Percentiles rank a stretch among this genome's conserved stretches.
Conservation (phyloP, 768 basidiomycete genomes). For the Hysterangium stoloniferum region DNA sequence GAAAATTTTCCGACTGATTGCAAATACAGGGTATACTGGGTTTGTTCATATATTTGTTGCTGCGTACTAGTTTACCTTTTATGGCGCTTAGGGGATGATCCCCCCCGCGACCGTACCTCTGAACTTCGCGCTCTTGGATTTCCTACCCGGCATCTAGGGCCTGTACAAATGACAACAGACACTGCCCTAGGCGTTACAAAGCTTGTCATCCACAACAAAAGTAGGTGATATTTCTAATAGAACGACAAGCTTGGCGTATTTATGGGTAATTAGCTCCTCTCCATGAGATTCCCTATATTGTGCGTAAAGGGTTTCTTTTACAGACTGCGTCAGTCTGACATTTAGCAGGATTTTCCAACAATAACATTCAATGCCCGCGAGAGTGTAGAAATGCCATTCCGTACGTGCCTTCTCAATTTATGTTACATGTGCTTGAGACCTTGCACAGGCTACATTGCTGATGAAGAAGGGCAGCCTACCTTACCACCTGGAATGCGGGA, state of each 20-base stretch:
- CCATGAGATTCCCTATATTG: conserved; percentile 64
- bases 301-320: conserved; percentile 26
- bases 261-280: conserved; percentile 41
- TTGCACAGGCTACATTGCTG: conserved; percentile 41
- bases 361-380: conserved; percentile 83
- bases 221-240: conserved; percentile 26
- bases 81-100: conserved; percentile 73
- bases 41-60: conserved; percentile 17
- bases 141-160: conserved; percentile 75
- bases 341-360: conserved; percentile 75
- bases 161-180: conserved; percentile 97
- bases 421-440: conserved; percentile 34
- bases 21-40: conserved; percentile 51
- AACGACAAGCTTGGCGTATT: conserved; percentile 5
- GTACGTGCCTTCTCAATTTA: conserved; percentile 36
- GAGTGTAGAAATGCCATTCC: conserved; percentile 97
- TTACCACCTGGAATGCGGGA: conserved; percentile 89
- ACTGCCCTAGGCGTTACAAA: conserved; percentile 92
- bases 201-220: conserved; percentile 64
- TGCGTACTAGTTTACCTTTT: background rate
- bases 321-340: background rate
- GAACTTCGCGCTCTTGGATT: conserved; percentile 85
- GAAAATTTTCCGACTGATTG: background rate
- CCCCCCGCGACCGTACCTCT: conserved; percentile 86
- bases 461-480: conserved; percentile 48